Conservation (phyloP, 2,329 filamentous ascomycete genomes). For the Ceratocystis albifundus region DNA sequence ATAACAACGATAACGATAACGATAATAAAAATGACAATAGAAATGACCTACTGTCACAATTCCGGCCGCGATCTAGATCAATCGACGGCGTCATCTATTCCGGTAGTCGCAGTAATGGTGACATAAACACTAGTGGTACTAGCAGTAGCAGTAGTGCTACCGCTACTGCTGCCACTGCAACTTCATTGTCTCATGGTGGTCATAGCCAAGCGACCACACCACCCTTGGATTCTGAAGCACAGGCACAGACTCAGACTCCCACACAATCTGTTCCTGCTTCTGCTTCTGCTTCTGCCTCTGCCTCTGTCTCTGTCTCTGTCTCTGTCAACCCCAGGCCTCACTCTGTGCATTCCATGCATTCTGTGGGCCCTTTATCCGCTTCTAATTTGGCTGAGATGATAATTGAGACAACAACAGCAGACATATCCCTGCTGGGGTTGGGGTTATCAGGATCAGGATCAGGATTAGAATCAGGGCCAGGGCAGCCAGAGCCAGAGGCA, state of each 20-base stretch:
- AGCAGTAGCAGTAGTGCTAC: no score
- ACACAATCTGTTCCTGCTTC: slow-evolving; percentile 4
- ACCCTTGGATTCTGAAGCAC: not conserved
- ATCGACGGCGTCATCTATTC: no score
- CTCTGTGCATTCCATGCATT: no score
- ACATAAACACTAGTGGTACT: no score
- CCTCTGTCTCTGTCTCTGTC: slow-evolving; percentile 11
- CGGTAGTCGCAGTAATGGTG: no score
- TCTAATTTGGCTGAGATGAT: slow-evolving; percentile 12
- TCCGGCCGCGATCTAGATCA: no score
- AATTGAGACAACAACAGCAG: slow-evolving; percentile 5
- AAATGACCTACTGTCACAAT: no score
- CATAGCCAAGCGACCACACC: not conserved
- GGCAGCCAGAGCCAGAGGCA: not conserved
- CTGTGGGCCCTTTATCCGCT: slow-evolving; percentile 13
- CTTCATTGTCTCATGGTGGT: no score
- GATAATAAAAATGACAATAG: no score
- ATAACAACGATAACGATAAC: not conserved
- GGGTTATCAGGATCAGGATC: not conserved
- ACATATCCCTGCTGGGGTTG: slow-evolving; percentile 1
- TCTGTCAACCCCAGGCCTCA: slow-evolving; percentile 12
- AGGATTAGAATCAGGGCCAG: not conserved
- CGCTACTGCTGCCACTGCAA: no score
- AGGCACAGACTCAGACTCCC: not conserved
- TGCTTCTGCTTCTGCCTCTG: slow-evolving; percentile 13